phyloP scores from a whole-genome alignment of 2,329 filamentous ascomycete genomes.

The Myriosclerotinia scirpicola region DNA sequence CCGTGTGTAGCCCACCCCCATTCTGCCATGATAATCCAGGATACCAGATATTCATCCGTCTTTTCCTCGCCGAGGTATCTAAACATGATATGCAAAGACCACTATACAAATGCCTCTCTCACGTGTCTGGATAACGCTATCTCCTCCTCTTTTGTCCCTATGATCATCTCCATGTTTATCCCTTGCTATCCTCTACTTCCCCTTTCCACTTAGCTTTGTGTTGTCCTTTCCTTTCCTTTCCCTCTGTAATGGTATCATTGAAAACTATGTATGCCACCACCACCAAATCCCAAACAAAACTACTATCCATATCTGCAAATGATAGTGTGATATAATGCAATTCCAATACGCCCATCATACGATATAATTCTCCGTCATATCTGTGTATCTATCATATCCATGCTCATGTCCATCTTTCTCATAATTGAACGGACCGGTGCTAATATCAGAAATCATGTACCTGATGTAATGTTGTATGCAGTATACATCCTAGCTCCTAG shows the following conservation, averaged over 20 bases:
- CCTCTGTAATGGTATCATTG: constrained; percentile 7
- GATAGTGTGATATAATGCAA: neutral
- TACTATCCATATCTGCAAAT: neutral
- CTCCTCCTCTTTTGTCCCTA: too few relatives aligned
- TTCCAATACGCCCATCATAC: constrained; percentile 4
- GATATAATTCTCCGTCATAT: constrained; percentile 3
- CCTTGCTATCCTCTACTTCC: too few relatives aligned
- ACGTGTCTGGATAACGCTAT: too few relatives aligned
- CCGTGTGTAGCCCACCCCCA: neutral
- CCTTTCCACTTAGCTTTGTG: too few relatives aligned
- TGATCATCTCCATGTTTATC: too few relatives aligned
- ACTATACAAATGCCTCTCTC: too few relatives aligned
- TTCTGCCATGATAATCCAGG: neutral
- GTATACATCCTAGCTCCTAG: neutral
- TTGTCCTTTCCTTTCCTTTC: neutral
- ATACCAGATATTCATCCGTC: neutral
- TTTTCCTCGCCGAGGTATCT: too few relatives aligned
- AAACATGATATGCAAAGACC: too few relatives aligned
- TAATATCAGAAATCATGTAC: constrained; percentile 1
- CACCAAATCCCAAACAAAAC: constrained; percentile 6
- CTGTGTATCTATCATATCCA: neutral
- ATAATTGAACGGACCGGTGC: neutral
- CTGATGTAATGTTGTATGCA: neutral
- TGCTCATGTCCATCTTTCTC: neutral
- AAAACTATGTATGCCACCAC: constrained; percentile 12